Evolutionary conservation across 306 rosid genomes (phyloP).

Genomic region (Biancaea sappan): DNA sequence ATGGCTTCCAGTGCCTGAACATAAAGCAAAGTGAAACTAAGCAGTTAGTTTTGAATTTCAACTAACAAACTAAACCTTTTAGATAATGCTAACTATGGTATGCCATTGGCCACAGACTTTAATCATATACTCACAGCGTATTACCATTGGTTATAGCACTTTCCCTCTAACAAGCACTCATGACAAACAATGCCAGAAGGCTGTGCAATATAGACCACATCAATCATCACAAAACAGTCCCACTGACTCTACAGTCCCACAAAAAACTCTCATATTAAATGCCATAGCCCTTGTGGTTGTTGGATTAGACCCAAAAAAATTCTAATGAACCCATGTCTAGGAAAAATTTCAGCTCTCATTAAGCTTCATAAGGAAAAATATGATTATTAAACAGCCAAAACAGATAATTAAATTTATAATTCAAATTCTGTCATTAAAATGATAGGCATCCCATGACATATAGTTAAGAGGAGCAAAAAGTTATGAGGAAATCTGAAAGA

Average conservation of each 20-base stretch:
- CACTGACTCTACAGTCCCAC: not conserved
- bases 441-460: too few relatives aligned
- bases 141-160: not conserved
- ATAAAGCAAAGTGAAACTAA: conserved; percentile 27
- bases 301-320: not conserved
- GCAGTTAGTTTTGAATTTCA: not conserved
- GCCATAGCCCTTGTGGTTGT: not conserved
- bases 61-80: not conserved
- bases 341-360: not conserved
- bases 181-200: not conserved
- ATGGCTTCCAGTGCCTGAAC: conserved; percentile 94
- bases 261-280: not conserved
- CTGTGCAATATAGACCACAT: not conserved
- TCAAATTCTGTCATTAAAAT: not conserved
- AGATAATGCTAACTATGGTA: not conserved
- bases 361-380: not conserved
- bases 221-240: not conserved
- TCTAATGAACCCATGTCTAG: not conserved
- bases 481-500: too few relatives aligned
- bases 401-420: not conserved
- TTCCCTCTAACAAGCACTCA: not conserved
- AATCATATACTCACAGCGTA: not conserved
- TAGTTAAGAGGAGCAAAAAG: too few relatives aligned
- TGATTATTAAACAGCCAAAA: not conserved
- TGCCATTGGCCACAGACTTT: not conserved